Percentiles rank a stretch among this genome's conserved stretches.
phyloP scores from a whole-genome alignment of 2,329 filamentous ascomycete species.

The Fusarium virguliforme region DNA sequence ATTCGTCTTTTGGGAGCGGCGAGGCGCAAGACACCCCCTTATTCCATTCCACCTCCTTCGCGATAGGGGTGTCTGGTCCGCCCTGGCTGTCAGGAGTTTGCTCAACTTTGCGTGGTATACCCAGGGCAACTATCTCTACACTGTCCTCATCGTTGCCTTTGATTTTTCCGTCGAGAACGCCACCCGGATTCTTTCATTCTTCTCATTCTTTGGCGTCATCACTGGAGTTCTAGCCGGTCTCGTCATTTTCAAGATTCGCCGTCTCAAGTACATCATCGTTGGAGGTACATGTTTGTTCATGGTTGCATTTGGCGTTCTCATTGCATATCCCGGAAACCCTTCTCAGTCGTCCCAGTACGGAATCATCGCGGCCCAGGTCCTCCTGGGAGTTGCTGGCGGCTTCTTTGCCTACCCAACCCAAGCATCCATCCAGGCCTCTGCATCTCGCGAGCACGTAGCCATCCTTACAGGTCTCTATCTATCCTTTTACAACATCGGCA shows the following conservation, averaged over 20 bases:
- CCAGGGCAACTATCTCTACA: slow-evolving; percentile 74
- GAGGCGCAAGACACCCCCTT: slow-evolving; percentile 65
- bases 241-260: slow-evolving; percentile 67
- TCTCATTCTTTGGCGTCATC: slow-evolving; percentile 68
- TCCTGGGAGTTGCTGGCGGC: slow-evolving; percentile 72
- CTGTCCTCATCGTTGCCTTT: slow-evolving; percentile 72
- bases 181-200: slow-evolving; percentile 71
- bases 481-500: slow-evolving; percentile 61
- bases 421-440: slow-evolving; percentile 60
- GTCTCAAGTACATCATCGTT: slow-evolving; percentile 73
- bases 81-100: slow-evolving; percentile 68
- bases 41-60: slow-evolving; percentile 71
- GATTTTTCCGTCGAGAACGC: slow-evolving; percentile 69
- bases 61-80: slow-evolving; percentile 74
- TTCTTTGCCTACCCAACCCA: slow-evolving; percentile 66
- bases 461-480: slow-evolving; percentile 60
- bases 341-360: slow-evolving; percentile 61
- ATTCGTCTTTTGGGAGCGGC: slow-evolving; percentile 70
- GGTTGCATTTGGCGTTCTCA: slow-evolving; percentile 70
- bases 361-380: slow-evolving; percentile 69
- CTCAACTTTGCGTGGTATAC: slow-evolving; percentile 70
- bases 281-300: slow-evolving; percentile 70
- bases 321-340: slow-evolving; percentile 68
- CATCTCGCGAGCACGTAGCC: slow-evolving; percentile 57
- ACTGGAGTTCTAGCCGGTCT: slow-evolving; percentile 68